Conservation (phyloP, 208 protist genomes). For the Acanthamoeba healyi region DNA sequence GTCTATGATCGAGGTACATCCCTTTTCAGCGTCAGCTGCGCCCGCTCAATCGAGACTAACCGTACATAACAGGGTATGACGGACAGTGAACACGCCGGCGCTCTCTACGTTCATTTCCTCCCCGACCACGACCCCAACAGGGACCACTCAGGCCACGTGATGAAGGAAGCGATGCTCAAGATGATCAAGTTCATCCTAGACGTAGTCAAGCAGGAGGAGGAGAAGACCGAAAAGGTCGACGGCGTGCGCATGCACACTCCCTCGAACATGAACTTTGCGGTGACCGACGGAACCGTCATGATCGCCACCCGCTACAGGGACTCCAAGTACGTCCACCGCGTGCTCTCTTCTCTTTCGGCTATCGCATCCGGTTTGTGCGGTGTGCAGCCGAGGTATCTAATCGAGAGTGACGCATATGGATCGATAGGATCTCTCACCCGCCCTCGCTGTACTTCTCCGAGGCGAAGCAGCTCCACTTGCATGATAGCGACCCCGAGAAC, state of each 20-base stretch:
- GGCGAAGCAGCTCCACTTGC: slow-evolving; percentile 46
- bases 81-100: slow-evolving; percentile 49
- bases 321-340: slow-evolving; percentile 14
- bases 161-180: slow-evolving; percentile 65
- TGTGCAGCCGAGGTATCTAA: too few relatives aligned
- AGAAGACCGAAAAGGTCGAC: background rate
- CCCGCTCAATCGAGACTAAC: background rate
- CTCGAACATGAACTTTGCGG: slow-evolving; percentile 68
- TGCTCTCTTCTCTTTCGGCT: background rate
- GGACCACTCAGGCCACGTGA: slow-evolving; percentile 63
- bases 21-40: background rate
- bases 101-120: slow-evolving; percentile 61
- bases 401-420: background rate
- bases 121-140: slow-evolving; percentile 44
- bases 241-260: slow-evolving; percentile 50
- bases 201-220: slow-evolving; percentile 34
- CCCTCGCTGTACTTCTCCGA: slow-evolving; percentile 71
- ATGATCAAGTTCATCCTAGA: slow-evolving; percentile 72
- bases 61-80: slow-evolving; percentile 21
- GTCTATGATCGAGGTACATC: slow-evolving; percentile 4
- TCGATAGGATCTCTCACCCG: slow-evolving; percentile 29
- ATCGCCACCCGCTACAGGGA: slow-evolving; percentile 69
- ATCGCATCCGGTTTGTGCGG: too few relatives aligned
- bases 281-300: slow-evolving; percentile 59
- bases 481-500: background rate